phyloP scores from a whole-genome alignment of 768 basidiomycete genomes.

The Amanita pallidorosea region DNA sequence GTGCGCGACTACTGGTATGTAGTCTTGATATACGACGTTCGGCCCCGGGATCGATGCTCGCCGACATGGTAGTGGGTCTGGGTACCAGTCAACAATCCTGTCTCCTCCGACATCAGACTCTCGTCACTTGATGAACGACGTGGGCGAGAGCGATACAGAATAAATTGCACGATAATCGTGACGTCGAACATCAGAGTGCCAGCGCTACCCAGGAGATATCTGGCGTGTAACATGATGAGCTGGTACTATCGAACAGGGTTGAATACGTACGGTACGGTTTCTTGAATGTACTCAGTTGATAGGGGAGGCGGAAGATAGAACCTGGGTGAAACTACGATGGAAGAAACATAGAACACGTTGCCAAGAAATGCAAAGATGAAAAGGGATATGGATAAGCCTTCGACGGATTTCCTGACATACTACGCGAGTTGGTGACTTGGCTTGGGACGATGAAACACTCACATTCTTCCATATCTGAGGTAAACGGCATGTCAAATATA shows the following conservation, averaged over 20 bases:
- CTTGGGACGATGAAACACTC: constrained; percentile 22
- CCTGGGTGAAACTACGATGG: constrained; percentile 73
- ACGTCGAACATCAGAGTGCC: constrained; percentile 93
- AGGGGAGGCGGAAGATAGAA: constrained; percentile 44
- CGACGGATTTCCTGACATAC: constrained; percentile 86
- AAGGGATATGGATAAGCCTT: constrained; percentile 88
- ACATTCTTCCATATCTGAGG: constrained; percentile 99
- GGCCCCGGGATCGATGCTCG: not conserved
- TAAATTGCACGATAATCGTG: constrained; percentile 79
- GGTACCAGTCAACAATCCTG: constrained; percentile 33
- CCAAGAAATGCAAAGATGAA: constrained; percentile 93
- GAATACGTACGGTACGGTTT: constrained; percentile 83
- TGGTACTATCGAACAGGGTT: not conserved
- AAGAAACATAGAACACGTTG: constrained; percentile 87
- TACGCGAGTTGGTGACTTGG: constrained; percentile 17
- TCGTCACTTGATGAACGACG: constrained; percentile 13
- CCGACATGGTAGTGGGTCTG: not conserved
- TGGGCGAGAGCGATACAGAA: constrained; percentile 52
- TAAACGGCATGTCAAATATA: constrained; percentile 88
- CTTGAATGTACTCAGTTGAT: constrained; percentile 58
- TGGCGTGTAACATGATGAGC: constrained; percentile 15
- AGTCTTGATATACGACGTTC: not conserved
- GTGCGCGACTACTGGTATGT: not conserved
- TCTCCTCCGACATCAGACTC: constrained; percentile 19
- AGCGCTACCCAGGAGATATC: constrained; percentile 84